phyloP scores from a whole-genome alignment of 441 rosid species.

The Gossypium trilobum region DNA sequence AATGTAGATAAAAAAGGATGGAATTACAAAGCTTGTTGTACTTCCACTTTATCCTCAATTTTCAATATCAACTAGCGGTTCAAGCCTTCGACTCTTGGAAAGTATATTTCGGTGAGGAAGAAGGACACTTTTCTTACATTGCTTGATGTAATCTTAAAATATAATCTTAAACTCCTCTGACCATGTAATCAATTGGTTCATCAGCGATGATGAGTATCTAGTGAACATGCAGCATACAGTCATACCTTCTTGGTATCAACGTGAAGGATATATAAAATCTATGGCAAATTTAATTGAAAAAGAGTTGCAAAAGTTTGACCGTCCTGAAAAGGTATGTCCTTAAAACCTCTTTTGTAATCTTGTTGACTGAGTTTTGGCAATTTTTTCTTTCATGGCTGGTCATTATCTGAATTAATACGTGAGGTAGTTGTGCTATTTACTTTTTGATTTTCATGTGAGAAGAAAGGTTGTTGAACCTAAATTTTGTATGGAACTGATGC shows the following conservation, averaged over 20 bases:
- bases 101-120: constrained; percentile 65
- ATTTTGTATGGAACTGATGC: neutral
- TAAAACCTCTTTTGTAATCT: neutral
- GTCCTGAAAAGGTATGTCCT: constrained; percentile 54
- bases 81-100: constrained; percentile 92
- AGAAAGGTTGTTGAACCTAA: neutral
- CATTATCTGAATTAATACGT: neutral
- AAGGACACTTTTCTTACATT: constrained; percentile 6
- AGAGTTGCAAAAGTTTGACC: constrained; percentile 57
- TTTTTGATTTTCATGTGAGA: neutral
- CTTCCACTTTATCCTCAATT: constrained; percentile 97
- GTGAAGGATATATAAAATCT: constrained; percentile 86
- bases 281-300: constrained; percentile 73
- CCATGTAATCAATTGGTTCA: constrained; percentile 17
- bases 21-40: constrained; percentile 82
- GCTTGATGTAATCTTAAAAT: neutral
- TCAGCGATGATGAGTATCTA: constrained; percentile 91
- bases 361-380: neutral
- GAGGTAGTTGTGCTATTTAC: neutral
- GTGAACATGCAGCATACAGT: constrained; percentile 98
- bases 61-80: constrained; percentile 96
- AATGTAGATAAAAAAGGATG: constrained; percentile 68
- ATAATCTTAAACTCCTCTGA: constrained; percentile 16
- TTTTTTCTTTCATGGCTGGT: neutral
- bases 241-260: constrained; percentile 98